phyloP scores from a whole-genome alignment of 2,329 filamentous ascomycete genomes.

The Ceratocystis cacaofunesta region DNA sequence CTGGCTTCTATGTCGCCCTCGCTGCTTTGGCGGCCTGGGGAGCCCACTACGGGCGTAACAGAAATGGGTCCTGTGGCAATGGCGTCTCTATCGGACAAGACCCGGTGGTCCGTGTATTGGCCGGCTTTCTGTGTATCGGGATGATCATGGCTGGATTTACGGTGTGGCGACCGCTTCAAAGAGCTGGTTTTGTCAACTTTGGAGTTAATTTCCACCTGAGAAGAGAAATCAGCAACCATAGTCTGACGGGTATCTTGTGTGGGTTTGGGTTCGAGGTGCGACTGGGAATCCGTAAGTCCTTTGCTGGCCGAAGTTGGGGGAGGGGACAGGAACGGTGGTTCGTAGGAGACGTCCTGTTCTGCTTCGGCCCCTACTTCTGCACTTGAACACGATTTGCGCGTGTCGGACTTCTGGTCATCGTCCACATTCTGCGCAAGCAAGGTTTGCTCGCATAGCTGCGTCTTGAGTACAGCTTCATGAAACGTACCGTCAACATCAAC shows the following conservation, averaged over 20 bases:
- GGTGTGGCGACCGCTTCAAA: neutral
- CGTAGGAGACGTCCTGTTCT: neutral
- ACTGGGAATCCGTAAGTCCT: neutral
- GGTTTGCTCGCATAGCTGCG: neutral
- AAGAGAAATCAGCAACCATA: slow-evolving; percentile 2
- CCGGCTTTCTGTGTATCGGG: neutral
- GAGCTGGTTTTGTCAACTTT: neutral
- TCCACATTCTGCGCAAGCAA: neutral
- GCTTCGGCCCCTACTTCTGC: neutral
- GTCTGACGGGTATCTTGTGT: neutral
- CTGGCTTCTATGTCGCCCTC: neutral
- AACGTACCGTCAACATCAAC: neutral
- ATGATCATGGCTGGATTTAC: neutral
- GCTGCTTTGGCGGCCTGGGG: neutral
- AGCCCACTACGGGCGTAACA: neutral
- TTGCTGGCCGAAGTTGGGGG: neutral
- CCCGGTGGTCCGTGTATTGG: neutral
- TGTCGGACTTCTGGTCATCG: neutral
- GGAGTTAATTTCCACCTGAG: slow-evolving; percentile 4
- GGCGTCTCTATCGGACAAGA: neutral
- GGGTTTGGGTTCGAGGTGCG: neutral
- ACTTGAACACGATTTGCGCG: neutral
- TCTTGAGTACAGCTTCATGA: neutral
- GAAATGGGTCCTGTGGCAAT: neutral
- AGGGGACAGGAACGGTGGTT: neutral